Conservation (phyloP, 331 rosid genomes). For the Rhamnella rubrinervis region DNA sequence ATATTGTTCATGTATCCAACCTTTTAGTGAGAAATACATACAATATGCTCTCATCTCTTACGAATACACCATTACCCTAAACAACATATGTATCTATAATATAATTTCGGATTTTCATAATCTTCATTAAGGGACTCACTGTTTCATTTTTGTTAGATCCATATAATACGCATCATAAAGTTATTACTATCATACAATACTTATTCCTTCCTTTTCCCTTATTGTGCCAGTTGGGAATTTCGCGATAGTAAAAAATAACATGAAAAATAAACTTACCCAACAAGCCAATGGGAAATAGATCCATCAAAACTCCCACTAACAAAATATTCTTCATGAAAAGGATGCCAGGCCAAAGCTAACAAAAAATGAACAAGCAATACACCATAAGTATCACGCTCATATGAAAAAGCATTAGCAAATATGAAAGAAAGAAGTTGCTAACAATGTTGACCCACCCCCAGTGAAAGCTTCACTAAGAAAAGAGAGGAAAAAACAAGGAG, state of each 20-base stretch:
- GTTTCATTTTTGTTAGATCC: too few species aligned
- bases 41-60: background rate
- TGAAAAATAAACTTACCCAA: slow-evolving; percentile 58
- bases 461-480: too few species aligned
- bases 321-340: slow-evolving; percentile 97
- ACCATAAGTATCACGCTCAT: slow-evolving; percentile 26
- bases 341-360: slow-evolving; percentile 98
- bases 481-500: too few species aligned
- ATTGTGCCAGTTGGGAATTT: too few species aligned
- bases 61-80: background rate
- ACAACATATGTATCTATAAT: background rate
- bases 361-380: slow-evolving; percentile 21
- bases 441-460: background rate
- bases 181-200: too few species aligned
- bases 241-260: background rate
- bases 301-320: slow-evolving; percentile 99
- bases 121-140: background rate
- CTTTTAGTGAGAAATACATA: background rate
- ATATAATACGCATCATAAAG: too few species aligned
- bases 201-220: too few species aligned
- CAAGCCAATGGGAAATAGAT: slow-evolving; percentile 98
- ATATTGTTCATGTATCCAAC: background rate
- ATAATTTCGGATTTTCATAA: background rate
- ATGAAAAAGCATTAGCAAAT: slow-evolving; percentile 25
- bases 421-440: background rate